Base-by-base conservation (phyloP, 768 basidiomycete genomes). In the Boletus fagicola region DNA sequence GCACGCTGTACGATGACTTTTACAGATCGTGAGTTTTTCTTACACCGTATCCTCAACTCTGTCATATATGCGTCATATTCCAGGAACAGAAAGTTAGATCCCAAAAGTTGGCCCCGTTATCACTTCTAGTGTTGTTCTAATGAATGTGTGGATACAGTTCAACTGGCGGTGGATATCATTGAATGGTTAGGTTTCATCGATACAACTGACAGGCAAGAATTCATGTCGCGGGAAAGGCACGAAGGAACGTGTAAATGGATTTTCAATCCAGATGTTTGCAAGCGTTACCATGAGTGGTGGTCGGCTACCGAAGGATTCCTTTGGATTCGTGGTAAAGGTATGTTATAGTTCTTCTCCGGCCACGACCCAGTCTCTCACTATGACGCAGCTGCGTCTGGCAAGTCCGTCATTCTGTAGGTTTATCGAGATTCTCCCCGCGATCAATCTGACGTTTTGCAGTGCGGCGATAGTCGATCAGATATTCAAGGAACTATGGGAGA, bases 311-410 rank as follows among this genome's bases (percentile, higher is more conserved):
- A 61, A 33, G 65, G 68, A 3, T 68, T 68, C 16, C 57, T 70
- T 36, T 68, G 68, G 67, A 65, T 68, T 51, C 44, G 61, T 36
- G 68, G 67, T 20, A 63, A 60, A 65, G 59, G 67, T 61, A 33
- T 45, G 57, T 43, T 24, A 1, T 50, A 4, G 49, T 47, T 38
- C 11, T 46, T 52, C 4, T 31, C 6, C 15, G 13, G 12, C 22
- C 16, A 43, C 18, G 15, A 49, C 1, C 8, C 36, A 9, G 26
- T 36, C 10, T 51, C 56, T 68, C 51, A 63, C 30, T 12, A 22
- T 28, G 38, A 46, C 4, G 1, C 30, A 67, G 67, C 64, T 54
- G 59, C 53, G 16, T 49, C 66, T 20, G 67, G 66, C 30, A 67
- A 67, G 43, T 67, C 66, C 49, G 61, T 67, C 43, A 57, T 67